These are phyloP conservation scores for Phytophthora kernoviae DNA, from an alignment of 352 stramenopile species.

Conservation along the genomic window DNA sequence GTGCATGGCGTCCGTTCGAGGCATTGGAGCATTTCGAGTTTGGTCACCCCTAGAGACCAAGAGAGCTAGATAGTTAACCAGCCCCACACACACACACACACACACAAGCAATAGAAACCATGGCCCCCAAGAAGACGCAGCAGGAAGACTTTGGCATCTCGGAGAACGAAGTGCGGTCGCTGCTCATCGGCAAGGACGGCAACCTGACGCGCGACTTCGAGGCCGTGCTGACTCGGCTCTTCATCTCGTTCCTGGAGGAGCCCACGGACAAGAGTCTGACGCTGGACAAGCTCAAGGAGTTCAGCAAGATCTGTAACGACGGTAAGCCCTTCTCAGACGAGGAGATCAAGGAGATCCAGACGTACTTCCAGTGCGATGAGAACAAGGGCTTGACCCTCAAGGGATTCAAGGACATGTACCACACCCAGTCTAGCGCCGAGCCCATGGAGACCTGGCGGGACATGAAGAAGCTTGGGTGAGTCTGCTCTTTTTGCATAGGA, in stretches of 20 bases:
- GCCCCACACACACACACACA: background rate
- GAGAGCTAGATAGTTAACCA: conserved; percentile 2
- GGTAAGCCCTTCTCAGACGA: conserved; percentile 87
- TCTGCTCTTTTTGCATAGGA: conserved; percentile 6
- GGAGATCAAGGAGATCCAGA: conserved; percentile 92
- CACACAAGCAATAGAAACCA: conserved; percentile 22
- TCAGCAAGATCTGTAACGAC: conserved; percentile 91
- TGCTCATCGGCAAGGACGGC: conserved; percentile 83
- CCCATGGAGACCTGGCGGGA: conserved; percentile 90
- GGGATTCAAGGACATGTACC: conserved; percentile 92
- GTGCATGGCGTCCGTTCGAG: conserved; percentile 25
- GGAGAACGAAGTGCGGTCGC: conserved; percentile 83
- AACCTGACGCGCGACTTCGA: conserved; percentile 87
- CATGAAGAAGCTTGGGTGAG: conserved; percentile 89
- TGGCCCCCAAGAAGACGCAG: conserved; percentile 67
- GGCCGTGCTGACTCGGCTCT: conserved; percentile 84
- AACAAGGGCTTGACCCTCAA: conserved; percentile 90
- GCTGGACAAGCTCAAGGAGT: conserved; percentile 87
- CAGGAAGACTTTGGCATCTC: conserved; percentile 59
- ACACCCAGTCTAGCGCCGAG: conserved; percentile 90
- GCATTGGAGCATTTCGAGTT: conserved; percentile 38
- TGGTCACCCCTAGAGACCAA: conserved; percentile 25
- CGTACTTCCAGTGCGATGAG: conserved; percentile 91
- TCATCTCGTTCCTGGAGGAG: conserved; percentile 83
- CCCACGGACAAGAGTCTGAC: conserved; percentile 83